Conservation (phyloP, 257 asterid genomes). For the Ajuga chamaepitys region DNA sequence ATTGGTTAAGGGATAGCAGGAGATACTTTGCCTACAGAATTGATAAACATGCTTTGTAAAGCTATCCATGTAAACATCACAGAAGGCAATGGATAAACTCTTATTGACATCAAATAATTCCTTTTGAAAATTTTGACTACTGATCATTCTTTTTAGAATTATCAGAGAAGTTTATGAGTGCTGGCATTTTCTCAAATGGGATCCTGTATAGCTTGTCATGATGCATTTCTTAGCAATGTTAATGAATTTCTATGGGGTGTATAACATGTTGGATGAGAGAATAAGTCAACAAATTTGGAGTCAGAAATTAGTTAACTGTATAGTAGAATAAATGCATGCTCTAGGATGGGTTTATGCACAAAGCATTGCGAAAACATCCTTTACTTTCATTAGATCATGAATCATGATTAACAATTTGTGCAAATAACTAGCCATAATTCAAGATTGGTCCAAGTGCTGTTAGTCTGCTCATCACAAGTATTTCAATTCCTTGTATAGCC, state of each 20-base stretch:
- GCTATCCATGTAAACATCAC: background rate
- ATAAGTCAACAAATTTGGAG: background rate
- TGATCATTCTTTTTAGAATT: background rate
- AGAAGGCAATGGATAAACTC: background rate
- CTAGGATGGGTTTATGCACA: background rate
- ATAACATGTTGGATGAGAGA: background rate
- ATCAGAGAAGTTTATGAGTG: background rate
- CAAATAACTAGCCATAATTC: background rate
- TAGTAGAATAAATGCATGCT: background rate
- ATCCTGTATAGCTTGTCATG: background rate
- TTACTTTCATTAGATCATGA: slow-evolving; percentile 10
- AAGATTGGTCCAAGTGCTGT: background rate
- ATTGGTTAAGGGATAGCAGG: background rate
- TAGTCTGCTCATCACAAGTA: slow-evolving; percentile 5
- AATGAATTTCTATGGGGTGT: background rate
- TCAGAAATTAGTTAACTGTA: background rate
- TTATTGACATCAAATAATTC: background rate
- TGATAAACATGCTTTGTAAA: background rate
- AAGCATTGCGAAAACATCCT: background rate
- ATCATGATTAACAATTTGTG: background rate
- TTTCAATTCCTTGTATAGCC: slow-evolving; percentile 37
- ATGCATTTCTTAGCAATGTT: background rate
- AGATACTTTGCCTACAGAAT: background rate
- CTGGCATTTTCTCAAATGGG: background rate
- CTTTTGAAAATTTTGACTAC: background rate